Evolutionary conservation across 2,329 filamentous ascomycete genomes (phyloP).

Genomic region (Colletotrichum sojae): DNA sequence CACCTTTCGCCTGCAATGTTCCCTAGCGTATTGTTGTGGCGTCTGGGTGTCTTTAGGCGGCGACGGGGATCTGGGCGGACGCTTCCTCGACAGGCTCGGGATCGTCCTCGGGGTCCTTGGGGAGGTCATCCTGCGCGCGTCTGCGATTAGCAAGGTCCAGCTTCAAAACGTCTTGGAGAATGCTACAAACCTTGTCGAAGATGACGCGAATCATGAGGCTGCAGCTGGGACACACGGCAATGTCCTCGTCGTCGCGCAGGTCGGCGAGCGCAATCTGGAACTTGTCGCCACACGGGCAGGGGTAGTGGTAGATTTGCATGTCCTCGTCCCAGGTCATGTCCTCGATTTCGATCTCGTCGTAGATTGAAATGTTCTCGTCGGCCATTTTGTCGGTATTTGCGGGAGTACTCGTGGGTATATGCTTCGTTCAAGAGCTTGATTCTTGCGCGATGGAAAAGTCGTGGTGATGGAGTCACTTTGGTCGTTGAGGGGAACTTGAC

Average conservation of each 20-base stretch:
- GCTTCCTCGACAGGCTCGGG: constrained; percentile 50
- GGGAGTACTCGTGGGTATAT: neutral
- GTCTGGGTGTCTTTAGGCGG: constrained; percentile 50
- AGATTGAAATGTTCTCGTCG: constrained; percentile 81
- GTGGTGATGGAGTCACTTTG: constrained; percentile 29
- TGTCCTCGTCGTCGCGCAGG: constrained; percentile 89
- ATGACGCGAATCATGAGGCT: constrained; percentile 97
- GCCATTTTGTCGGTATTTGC: constrained; percentile 58
- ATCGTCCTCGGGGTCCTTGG: constrained; percentile 53
- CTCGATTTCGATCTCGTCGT: constrained; percentile 98
- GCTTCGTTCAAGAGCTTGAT: neutral
- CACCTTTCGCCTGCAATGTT: too few relatives aligned
- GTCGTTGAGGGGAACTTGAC: neutral
- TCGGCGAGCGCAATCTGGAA: constrained; percentile 93
- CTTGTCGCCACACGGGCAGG: constrained; percentile 95
- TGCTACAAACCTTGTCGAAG: too few relatives aligned
- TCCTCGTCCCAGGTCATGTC: constrained; percentile 93
- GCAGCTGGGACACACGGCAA: constrained; percentile 97
- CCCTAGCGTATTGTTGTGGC: neutral
- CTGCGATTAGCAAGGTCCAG: neutral
- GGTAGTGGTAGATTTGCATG: constrained; percentile 93
- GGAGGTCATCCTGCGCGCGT: constrained; percentile 58
- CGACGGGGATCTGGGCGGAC: constrained; percentile 55
- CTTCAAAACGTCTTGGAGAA: too few relatives aligned
- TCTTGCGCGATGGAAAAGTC: too few relatives aligned